These are phyloP conservation scores for Penicillium egyptiacum DNA, from an alignment of 495 filamentous ascomycete genomes.

Conservation along the genomic window DNA sequence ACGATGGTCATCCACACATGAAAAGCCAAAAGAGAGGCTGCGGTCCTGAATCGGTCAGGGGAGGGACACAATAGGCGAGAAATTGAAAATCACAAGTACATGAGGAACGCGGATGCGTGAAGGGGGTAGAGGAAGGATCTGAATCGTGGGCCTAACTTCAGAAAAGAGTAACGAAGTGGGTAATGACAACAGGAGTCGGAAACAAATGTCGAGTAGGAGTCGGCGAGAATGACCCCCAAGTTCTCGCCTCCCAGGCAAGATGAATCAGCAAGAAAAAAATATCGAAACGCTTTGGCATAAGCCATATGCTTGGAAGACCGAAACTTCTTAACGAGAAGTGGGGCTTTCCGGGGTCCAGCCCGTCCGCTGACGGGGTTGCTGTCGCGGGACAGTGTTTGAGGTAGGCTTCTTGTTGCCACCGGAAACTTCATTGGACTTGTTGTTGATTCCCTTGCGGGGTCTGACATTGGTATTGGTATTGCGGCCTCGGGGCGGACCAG, in stretches of 20 bases:
- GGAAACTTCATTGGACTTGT: conserved; percentile 22
- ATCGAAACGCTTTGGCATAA: background rate
- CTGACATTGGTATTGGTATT: conserved; percentile 7
- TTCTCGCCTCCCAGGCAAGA: background rate
- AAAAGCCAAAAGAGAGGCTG: conserved; percentile 1
- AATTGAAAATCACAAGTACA: background rate
- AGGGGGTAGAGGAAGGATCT: background rate
- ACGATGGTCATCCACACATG: conserved; percentile 4
- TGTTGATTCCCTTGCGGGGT: conserved; percentile 8
- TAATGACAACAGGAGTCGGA: background rate
- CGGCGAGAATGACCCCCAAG: background rate
- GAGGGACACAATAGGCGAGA: background rate
- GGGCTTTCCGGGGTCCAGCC: background rate
- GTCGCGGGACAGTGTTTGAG: background rate
- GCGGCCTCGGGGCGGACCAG: conserved; percentile 29
- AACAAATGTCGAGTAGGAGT: background rate
- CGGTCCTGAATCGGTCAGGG: background rate
- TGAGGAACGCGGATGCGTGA: conserved; percentile 5
- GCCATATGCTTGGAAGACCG: background rate
- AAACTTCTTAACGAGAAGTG: background rate
- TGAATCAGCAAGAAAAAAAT: background rate
- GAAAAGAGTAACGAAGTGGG: conserved; percentile 1
- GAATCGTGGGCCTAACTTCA: background rate
- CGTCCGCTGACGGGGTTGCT: background rate
- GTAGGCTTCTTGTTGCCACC: background rate